Percentiles rank a stretch among this genome's conserved stretches.
These are phyloP conservation scores for Ascochyta pisi DNA, from an alignment of 2,329 filamentous ascomycete species.

Conservation along the genomic window DNA sequence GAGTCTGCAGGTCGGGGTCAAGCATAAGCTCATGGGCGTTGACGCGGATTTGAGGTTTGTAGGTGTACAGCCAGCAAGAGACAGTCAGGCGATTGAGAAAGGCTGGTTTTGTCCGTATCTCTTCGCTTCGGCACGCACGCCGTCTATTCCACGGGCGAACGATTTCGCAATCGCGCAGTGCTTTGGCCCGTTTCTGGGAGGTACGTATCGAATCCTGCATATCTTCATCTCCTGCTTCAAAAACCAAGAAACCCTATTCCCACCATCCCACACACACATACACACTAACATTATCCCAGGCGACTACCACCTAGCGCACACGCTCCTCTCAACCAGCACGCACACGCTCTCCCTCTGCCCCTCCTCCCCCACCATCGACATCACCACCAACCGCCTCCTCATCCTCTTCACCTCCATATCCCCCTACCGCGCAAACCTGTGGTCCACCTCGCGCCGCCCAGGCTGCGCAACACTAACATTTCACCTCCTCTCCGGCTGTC, in stretches of 20 bases:
- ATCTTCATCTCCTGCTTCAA: background rate
- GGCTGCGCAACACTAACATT: constrained; percentile 48
- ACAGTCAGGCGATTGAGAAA: constrained; percentile 42
- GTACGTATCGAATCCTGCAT: constrained; percentile 21
- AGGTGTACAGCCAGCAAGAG: constrained; percentile 31
- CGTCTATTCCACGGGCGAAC: constrained; percentile 38
- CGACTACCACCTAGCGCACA: constrained; percentile 48
- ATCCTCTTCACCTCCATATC: constrained; percentile 50
- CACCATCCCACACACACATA: background rate
- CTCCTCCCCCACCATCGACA: constrained; percentile 35
- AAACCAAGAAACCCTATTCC: too few relatives aligned
- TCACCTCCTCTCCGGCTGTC: constrained; percentile 49
- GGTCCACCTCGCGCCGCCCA: constrained; percentile 48
- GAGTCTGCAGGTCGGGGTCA: constrained; percentile 47
- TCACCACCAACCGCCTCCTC: constrained; percentile 45
- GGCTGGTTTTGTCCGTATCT: constrained; percentile 51
- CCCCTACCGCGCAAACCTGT: constrained; percentile 43
- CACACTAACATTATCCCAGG: constrained; percentile 7
- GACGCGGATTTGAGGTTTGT: constrained; percentile 47
- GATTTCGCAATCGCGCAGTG: constrained; percentile 49
- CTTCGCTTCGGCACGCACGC: constrained; percentile 44
- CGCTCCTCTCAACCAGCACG: constrained; percentile 41
- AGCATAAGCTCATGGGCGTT: constrained; percentile 52
- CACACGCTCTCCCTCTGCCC: constrained; percentile 44
- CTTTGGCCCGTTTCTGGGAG: constrained; percentile 47